Evolutionary conservation across 306 rosid species (phyloP), one percentile per base, ranked within the genome.

Genomic region (Acacia acuminata): DNA sequence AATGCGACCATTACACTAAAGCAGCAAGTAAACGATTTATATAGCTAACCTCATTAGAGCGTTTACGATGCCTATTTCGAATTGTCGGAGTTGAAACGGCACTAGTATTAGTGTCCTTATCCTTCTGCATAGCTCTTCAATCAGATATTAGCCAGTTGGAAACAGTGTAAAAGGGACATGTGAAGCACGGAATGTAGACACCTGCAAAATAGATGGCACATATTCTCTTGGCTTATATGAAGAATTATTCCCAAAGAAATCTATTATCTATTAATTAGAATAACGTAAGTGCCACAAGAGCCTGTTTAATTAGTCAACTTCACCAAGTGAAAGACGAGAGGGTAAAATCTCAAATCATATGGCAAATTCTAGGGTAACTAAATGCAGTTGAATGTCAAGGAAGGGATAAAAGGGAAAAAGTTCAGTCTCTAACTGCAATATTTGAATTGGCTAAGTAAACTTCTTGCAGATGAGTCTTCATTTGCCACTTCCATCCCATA

Each of bases 31-130:
- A 30, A 75, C 60, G 58, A 45, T 66, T 64, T 73, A 77, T 80
- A 20, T 55, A 85, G 76, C 10, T 70, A 81, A 93, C 98, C 98
- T 91, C 98, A 85, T 84, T 87, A 73, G 98, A 88, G 77, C 98
- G 98, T 83, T 76, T 90, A 10, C 96, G 94, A 74, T 93, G 91
- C 87, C 98, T 88, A 76, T 79, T 75, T 45, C 94, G 91, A 71
- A 77, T 73, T 34, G 82, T 55, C 16, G 94, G 77, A 56, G 81
- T 65, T 70, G 89, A 69, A 10, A 90, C 77, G 47, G 71, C 22
- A 77, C 80, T 78, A 8, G 82, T 45, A 82, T 79, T 77, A 76
- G 78, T 81, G 80, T 91, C 96, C 74, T 78, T 82, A 83, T 91
- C 96, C 69, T 78, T 90, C 68, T 92, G 92, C 98, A 93, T 93